Evolutionary conservation across 2,329 filamentous ascomycete genomes (phyloP), one percentile per base, ranked within the genome.

Genomic region (Amauroascus verrucosus): DNA sequence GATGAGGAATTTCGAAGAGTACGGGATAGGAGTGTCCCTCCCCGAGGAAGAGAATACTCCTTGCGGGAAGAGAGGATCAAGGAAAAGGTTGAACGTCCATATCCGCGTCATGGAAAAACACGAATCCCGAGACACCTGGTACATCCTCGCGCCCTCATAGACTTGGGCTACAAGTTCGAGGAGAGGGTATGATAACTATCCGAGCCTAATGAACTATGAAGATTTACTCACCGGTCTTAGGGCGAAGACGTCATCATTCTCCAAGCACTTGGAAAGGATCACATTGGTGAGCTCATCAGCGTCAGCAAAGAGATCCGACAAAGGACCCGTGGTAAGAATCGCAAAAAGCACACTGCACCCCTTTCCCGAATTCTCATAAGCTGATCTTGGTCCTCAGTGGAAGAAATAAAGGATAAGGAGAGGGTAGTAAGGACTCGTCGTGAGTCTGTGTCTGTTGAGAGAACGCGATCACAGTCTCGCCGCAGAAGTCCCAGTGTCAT

Each of bases 41-140:
- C 59, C 47, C 46, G 56, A n/a, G 57, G 55, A 30, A 55, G 57
- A 54, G 54, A 52, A 40, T 60, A 51, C 16, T 56, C 40, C 26
- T 58, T 64, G 24, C 61, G 58, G 28, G 65, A 64, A 57, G 58
- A 62, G 49, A 54, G 64, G 30, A 60, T 63, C 32, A 62, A 65
- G 57, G 66, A 64, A 53, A 60, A 63, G 57, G 62, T 63, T 35
- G 67, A 72, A 56, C 72, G 72, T 55, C 70, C 72, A 54, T 88
- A 86, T 59, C 85, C 85, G 8, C 86, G 86, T 72, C 89, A 85
- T 67, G 90, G 90, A 62, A 95, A 90, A 77, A 96, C 90, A 13
- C 82, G 86, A 61, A 89, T 96, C 67, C 90, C 90, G 0, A 82
- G 81, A 55, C 80, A 85, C 54, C 75, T 95, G 56, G 87, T 94